Conservation (phyloP, 2,329 filamentous ascomycete species). For the Plenodomus biglobosus region DNA sequence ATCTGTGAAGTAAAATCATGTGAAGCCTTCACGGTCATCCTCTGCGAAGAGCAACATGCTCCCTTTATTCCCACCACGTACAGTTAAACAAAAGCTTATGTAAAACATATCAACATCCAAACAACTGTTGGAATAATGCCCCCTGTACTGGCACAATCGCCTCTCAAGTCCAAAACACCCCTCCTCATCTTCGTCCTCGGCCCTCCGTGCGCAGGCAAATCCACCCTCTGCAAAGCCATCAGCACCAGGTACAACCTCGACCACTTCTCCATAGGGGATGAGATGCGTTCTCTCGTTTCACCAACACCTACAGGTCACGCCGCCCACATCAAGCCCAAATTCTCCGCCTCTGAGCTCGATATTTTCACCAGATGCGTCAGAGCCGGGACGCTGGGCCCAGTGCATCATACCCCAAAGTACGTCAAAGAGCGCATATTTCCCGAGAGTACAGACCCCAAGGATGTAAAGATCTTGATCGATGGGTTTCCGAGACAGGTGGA, state of each 20-base stretch:
- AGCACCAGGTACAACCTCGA: conserved; percentile 5
- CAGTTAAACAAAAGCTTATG: too few species aligned
- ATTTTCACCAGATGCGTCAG: conserved; percentile 2
- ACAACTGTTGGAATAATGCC: too few species aligned
- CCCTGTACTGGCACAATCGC: too few species aligned
- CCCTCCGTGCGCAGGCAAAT: conserved; percentile 15
- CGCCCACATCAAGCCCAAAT: conserved; percentile 5
- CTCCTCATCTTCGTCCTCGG: conserved; percentile 12
- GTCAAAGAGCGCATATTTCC: conserved; percentile 10
- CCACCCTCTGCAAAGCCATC: conserved; percentile 10
- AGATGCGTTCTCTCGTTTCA: conserved; percentile 10
- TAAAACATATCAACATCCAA: too few species aligned
- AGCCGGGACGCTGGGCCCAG: conserved; percentile 6
- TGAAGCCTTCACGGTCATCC: too few species aligned
- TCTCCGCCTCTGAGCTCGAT: conserved; percentile 4
- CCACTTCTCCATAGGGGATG: conserved; percentile 13
- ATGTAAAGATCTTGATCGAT: conserved; percentile 9
- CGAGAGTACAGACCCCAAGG: background rate
- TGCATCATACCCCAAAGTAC: conserved; percentile 6
- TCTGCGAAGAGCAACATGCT: too few species aligned
- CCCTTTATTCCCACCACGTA: too few species aligned
- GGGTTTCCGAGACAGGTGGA: conserved; percentile 11
- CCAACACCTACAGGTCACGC: conserved; percentile 1
- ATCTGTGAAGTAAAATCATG: too few species aligned
- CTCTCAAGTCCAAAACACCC: background rate